phyloP scores from a whole-genome alignment of 805 yeast species.

The Schwanniomyces pseudopolymorphus region DNA sequence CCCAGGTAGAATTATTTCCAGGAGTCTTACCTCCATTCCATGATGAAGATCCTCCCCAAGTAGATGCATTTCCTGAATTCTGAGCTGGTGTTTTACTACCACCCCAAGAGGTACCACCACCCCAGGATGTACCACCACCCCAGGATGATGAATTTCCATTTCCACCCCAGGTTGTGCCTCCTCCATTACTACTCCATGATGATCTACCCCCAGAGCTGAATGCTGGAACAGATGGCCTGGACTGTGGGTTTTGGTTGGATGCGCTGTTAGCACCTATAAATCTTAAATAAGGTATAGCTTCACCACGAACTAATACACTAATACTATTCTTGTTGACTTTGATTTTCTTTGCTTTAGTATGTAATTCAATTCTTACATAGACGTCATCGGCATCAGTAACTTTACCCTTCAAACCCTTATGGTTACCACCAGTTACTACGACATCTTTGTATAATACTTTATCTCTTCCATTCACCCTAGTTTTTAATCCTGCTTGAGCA shows the following conservation, averaged over 20 bases:
- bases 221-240: conserved; percentile 28
- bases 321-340: conserved; percentile 79
- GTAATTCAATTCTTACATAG: conserved; percentile 88
- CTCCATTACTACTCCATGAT: conserved; percentile 43
- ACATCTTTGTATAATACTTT: conserved; percentile 80
- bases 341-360: conserved; percentile 85
- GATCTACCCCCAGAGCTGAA: conserved; percentile 49
- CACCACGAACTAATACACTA: conserved; percentile 69
- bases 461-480: conserved; percentile 72
- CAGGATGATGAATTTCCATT: conserved; percentile 25
- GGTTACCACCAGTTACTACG: conserved; percentile 84
- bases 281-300: conserved; percentile 74
- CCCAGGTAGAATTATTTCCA: conserved; percentile 26
- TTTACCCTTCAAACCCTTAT: conserved; percentile 92
- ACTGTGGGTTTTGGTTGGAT: conserved; percentile 4
- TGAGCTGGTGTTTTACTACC: conserved; percentile 31
- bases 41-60: conserved; percentile 48
- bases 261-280: conserved; percentile 54
- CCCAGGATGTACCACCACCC: conserved; percentile 22
- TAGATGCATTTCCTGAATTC: conserved; percentile 16
- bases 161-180: conserved; percentile 24
- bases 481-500: conserved; percentile 44
- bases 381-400: conserved; percentile 92
- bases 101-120: conserved; percentile 50
- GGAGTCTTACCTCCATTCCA: conserved; percentile 45